These are phyloP conservation scores for Luffa acutangula DNA, from an alignment of 306 rosid genomes.

Conservation along the genomic window DNA sequence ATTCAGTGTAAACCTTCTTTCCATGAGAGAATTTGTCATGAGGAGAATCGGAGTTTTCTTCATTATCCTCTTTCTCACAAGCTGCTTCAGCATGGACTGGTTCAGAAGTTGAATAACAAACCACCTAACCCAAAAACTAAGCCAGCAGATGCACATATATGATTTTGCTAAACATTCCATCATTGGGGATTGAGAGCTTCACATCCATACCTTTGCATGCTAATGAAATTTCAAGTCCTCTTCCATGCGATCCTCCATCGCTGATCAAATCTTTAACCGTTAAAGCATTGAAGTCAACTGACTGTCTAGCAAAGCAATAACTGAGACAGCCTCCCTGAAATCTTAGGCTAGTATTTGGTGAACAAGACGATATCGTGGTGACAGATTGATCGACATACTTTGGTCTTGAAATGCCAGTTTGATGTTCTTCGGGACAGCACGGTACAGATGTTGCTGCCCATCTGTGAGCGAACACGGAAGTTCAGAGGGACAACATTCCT, in stretches of 20 bases:
- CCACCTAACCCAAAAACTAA: slow-evolving; percentile 52
- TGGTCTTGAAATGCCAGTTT: slow-evolving; percentile 23
- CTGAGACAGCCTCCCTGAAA: slow-evolving; percentile 35
- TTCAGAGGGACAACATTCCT: slow-evolving; percentile 36
- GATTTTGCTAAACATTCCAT: slow-evolving; percentile 37
- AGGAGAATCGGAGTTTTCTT: slow-evolving; percentile 25
- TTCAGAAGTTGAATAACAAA: slow-evolving; percentile 50
- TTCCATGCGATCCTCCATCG: slow-evolving; percentile 26
- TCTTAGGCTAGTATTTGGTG: slow-evolving; percentile 32
- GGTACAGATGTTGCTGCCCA: slow-evolving; percentile 51
- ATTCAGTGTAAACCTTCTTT: slow-evolving; percentile 65
- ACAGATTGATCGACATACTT: slow-evolving; percentile 30
- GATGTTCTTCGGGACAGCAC: slow-evolving; percentile 38
- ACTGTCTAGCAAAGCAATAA: slow-evolving; percentile 43
- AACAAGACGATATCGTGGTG: slow-evolving; percentile 25
- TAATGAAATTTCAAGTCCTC: slow-evolving; percentile 39
- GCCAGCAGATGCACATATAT: slow-evolving; percentile 56
- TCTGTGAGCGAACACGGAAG: slow-evolving; percentile 30
- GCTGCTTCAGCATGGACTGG: slow-evolving; percentile 46
- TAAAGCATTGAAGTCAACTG: slow-evolving; percentile 18
- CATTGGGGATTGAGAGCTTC: slow-evolving; percentile 44
- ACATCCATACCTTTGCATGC: slow-evolving; percentile 37
- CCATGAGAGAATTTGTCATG: slow-evolving; percentile 47
- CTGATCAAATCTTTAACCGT: slow-evolving; percentile 17
- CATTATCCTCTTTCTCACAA: slow-evolving; percentile 22